Base-by-base conservation (phyloP, 2,329 filamentous ascomycete species). In the Penicillium olsonii region DNA sequence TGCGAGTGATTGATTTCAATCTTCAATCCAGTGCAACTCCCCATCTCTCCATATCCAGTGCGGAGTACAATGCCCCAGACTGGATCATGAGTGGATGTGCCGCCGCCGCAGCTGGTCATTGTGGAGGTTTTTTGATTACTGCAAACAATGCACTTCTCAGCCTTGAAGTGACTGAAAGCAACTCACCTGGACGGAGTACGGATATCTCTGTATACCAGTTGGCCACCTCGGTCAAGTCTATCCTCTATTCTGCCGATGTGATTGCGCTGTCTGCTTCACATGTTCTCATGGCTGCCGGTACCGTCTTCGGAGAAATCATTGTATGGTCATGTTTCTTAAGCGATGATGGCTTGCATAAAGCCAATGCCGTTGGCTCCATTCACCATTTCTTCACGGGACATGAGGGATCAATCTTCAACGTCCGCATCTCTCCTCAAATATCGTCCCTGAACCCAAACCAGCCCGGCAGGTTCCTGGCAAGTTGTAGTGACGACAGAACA, bases 401-500 rank as follows among this genome's bases (percentile, higher is more conserved):
- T 63, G 91, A 96, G 63, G 94, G 94, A 0, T 96, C 92, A 1
- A 87, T 99, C 22, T 99, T 96, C 59, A 92, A 90, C 1, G 88
- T 99, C 2, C 80, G 84, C 26, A 87, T 97, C 29, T 95, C 90
- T 0, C 74, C 80, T 1, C 65, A 73, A 57, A 68, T 86, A 17
- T 53, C 55, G 6, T 57, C 71, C 18, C 54, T 67, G 2, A 67
- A 72, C 12, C 60, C 54, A 14, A 74, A 73, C 0, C 65, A 63
- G 6, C 66, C 66, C 17, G 73, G 75, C 20, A 78, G 88, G 43
- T 69, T 96, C n/a, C 77, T 99, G 27, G 88, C 87, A 12, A 96
- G 89, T 62, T 99, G 94, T 67, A 97, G 92, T 64, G 94, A 99
- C 65, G 94, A 99, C 70, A 82, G 94, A 42, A 96, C 91, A 0